Evolutionary conservation across 495 filamentous ascomycete species (phyloP), one percentile per base, ranked within the genome.

Genomic region (Opeltia flavorubescens): DNA sequence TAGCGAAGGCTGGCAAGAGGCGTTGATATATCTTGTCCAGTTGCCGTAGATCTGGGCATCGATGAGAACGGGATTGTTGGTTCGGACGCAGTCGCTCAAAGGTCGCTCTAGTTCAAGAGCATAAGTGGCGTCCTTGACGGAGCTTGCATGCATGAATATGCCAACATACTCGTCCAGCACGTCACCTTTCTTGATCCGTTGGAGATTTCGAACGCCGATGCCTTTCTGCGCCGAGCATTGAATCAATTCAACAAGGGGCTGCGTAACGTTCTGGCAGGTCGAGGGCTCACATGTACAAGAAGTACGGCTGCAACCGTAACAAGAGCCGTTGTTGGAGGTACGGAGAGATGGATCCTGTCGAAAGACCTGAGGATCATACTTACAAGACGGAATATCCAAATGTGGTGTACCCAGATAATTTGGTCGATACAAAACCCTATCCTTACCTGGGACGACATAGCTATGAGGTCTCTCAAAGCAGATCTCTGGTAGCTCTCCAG

Each of bases 1-100:
- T 6, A 55, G 56, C 18, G 52, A 80, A 0, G 80, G 66, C 0
- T 77, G 64, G 58, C 84, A 89, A 18, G 74, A 80, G 55, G 87
- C 84, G 53, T 84, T 86, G 59, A 86, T 74, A 56, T 78, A 89
- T 12, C 83, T 63, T 5, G 81, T 84, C 45, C 70, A 70, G 36
- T 69, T 71, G 0, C 72, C 72, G 30, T 59, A 53, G 3, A 36
- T 17, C 30, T 49, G 29, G 1, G 49, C 17, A 23, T 41, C 44
- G 27, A 58, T 46, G 7, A 21, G n/a, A 13, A 27, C 39, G 17
- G 27, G 12, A n/a, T 27, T 27, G 2, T 13, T 44, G 26, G 27
- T 40, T 7, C n/a, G n/a, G 44, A 18, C 35, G 4, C 7, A 18
- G 4, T 23, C n/a, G 7, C 12, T 15, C n/a, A 17, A 33, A 18